phyloP scores from a whole-genome alignment of 1,284 basidiomycete species.

The Leccinum subatratum region DNA sequence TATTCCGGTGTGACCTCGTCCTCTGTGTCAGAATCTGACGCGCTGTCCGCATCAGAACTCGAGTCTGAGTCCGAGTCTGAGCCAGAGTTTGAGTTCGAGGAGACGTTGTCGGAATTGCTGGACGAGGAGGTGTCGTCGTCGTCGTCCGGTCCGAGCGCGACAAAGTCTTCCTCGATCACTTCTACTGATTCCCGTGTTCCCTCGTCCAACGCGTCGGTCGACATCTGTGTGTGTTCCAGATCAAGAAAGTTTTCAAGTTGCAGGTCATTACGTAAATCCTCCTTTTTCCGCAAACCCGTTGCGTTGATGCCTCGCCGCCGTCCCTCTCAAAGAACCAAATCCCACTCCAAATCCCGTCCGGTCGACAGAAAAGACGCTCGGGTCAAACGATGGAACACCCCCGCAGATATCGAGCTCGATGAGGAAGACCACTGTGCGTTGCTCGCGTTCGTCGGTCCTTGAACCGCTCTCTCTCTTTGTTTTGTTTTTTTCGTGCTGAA shows the following conservation, averaged over 20 bases:
- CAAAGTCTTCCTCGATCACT: constrained; percentile 11
- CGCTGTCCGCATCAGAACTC: constrained; percentile 4
- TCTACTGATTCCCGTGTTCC: constrained; percentile 33
- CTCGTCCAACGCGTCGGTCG: constrained; percentile 32
- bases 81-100: constrained; percentile 3
- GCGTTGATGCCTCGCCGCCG: constrained; percentile 28
- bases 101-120: background rate
- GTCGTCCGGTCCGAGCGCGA: constrained; percentile 15
- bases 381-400: constrained; percentile 60
- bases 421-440: constrained; percentile 71
- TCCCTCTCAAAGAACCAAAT: constrained; percentile 18
- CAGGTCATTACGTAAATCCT: constrained; percentile 24
- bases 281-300: background rate
- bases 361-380: constrained; percentile 47
- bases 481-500: constrained; percentile 3
- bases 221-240: constrained; percentile 14
- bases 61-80: constrained; percentile 17
- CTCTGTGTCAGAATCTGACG: constrained; percentile 28
- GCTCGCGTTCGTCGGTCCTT: background rate
- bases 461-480: background rate
- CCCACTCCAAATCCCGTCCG: constrained; percentile 37
- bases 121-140: constrained; percentile 5
- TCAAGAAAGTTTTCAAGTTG: background rate
- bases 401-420: constrained; percentile 65
- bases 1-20: constrained; percentile 54